Base-by-base conservation (phyloP, 331 rosid genomes). In the Rhamnella rubrinervis region DNA sequence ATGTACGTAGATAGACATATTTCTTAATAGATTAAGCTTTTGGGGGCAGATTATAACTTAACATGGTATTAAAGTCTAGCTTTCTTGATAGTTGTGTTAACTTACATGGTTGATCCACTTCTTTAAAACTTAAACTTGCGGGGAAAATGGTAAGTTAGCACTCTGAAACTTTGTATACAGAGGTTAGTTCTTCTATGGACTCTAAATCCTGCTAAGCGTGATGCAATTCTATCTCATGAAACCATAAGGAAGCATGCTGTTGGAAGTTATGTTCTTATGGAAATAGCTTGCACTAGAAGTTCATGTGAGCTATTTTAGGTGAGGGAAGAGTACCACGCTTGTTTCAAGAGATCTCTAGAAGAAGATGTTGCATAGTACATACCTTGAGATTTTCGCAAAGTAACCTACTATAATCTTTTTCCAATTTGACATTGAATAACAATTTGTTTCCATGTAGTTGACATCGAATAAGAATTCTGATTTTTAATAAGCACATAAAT, bases 151-250 rank as follows among this genome's bases (percentile, higher is more conserved):
- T 12, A 21, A 3, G 6, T 58, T 23, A 7, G 8, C 10, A 6
- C 13, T 57, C 13, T 57, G 61, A 58, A 59, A 59, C 39, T 5
- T 28, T n/a, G 9, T 28, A 6, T 56, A 28, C 73, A 87, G 93
- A 85, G 91, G 72, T 65, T 74, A 9, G 82, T 87, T 39, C 63
- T 47, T 55, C 82, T 90, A n/a, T 90, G 96, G 93, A 72, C 91
- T 26, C 89, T 85, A 61, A 82, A 72, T 67, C 76, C 89, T 8
- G 88, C 96, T 59, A 93, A 90, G 40, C 85, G 88, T 1, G 92
- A 87, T 65, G 88, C 93, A 14, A 6, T 77, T 61, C 78, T 90
- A 75, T 88, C 92, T 18, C 76, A 84, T 5, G 95, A 90, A 76
- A 88, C 92, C 19, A 80, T 82, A 9, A 84, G 85, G 81, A 90